A percentile compares a stretch with the other conserved stretches of the same genome.
phyloP scores from a whole-genome alignment of 208 protist genomes.

The Crithidia sp. region DNA sequence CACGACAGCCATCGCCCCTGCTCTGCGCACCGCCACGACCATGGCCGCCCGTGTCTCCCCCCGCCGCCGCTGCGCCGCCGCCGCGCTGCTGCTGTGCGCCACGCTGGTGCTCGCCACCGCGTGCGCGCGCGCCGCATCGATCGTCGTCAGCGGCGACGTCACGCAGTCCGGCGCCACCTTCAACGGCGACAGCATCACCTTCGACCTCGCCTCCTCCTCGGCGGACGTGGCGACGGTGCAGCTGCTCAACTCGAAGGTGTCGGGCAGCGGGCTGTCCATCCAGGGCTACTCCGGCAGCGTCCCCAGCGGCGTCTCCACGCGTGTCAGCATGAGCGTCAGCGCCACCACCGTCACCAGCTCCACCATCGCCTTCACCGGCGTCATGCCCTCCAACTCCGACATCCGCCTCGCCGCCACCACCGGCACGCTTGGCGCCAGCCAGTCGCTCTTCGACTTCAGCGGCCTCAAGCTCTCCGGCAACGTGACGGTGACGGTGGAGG shows the following conservation, averaged over 20 bases:
- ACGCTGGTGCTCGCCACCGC: constrained; percentile 23
- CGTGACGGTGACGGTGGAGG: constrained; percentile 18
- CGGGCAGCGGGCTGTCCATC: constrained; percentile 18
- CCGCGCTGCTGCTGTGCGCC: constrained; percentile 22
- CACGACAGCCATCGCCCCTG: too few relatives aligned
- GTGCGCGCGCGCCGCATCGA: constrained; percentile 13
- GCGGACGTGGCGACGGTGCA: constrained; percentile 22
- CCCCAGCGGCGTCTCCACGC: not conserved
- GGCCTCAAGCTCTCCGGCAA: constrained; percentile 14
- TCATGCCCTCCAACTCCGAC: constrained; percentile 26
- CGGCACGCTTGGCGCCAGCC: constrained; percentile 5
- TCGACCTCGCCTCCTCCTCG: constrained; percentile 10
- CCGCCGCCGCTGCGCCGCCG: constrained; percentile 8
- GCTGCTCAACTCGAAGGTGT: constrained; percentile 20
- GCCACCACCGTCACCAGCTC: constrained; percentile 9
- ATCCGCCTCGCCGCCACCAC: constrained; percentile 23
- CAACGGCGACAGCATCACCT: constrained; percentile 17
- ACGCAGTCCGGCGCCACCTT: constrained; percentile 6
- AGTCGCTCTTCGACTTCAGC: constrained; percentile 36
- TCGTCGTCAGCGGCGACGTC: constrained; percentile 2
- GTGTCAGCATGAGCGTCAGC: constrained; percentile 19
- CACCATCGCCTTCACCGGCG: constrained; percentile 14
- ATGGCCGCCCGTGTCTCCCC: too few relatives aligned
- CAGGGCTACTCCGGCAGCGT: not conserved
- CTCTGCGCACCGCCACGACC: too few relatives aligned